Base-by-base conservation (phyloP, 768 basidiomycete genomes). In the Suillus discolor region DNA sequence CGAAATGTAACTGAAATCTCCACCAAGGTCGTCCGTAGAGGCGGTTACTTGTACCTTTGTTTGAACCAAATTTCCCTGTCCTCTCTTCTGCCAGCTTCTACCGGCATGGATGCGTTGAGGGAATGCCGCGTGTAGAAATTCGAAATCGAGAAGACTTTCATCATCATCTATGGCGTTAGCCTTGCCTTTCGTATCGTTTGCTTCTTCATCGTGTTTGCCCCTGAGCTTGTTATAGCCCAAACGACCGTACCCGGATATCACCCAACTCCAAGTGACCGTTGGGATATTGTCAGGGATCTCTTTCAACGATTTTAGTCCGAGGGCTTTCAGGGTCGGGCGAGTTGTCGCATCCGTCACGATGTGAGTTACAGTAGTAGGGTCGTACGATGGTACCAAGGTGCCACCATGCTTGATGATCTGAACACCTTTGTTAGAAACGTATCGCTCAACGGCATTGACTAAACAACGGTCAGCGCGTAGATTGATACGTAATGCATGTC, bases 331-430 rank as follows among this genome's bases (percentile, higher is more conserved):
- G 3, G 81, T 75, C 6, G 67, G 63, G 34, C 68, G 71, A 65
- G 70, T 57, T 23, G 66, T 67, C 2, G 71, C 69, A 61, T 86
- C 87, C 8, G 87, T 86, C 39, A 93, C 80, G 62, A 94, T 88
- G 70, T 92, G 89, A 4, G 92, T 92, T 36, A 89, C 84, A 9
- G 73, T 67, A 6, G 71, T 67, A 3, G 85, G 77, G 67, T 93
- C 87, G 70, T 85, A 93, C 42, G 70, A 78, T 3, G 89, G 82
- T 45, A 85, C 75, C 31, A 93, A 77, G 25, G 81, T 85, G 53
- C 85, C 92, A 13, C 92, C 92, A 67, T 85, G 77, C 66, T 79
- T 80, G 51, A 87, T 79, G 47, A 94, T 85, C 92, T 93, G 67
- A 36, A 38, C 20, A 20, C 18, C 9, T 59, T 13, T 31, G 23